phyloP scores from a whole-genome alignment of 148 eudicot species.

The Nyssa sinensis region DNA sequence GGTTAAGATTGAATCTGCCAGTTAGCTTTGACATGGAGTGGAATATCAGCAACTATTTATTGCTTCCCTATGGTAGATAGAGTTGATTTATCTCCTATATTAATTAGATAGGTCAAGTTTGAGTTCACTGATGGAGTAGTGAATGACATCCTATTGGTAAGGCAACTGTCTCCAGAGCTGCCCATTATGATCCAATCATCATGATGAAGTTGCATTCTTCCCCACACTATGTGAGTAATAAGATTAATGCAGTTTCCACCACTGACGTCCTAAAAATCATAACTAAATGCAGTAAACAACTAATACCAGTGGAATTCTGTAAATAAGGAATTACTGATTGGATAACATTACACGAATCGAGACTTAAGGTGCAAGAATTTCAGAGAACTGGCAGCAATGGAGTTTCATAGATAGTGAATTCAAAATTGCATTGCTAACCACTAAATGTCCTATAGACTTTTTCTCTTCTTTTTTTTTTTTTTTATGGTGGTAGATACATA shows the following conservation, averaged over 20 bases:
- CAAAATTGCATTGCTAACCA: no score
- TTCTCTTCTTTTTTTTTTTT: no score
- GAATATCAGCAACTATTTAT: not conserved
- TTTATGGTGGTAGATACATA: no score
- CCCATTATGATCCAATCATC: no score
- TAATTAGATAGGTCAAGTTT: no score
- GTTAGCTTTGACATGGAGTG: not conserved
- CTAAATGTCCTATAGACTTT: no score
- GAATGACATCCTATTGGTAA: no score
- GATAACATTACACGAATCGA: not conserved
- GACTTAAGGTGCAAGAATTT: not conserved
- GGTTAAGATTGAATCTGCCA: not conserved
- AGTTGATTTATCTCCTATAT: not conserved
- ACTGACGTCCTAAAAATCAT: no score
- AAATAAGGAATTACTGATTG: not conserved
- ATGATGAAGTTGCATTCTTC: no score
- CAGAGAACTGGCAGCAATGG: not conserved
- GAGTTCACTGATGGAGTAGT: no score
- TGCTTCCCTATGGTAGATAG: not conserved
- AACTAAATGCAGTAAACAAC: no score
- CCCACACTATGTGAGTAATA: not conserved
- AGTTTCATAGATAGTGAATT: not conserved
- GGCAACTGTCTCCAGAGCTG: not conserved
- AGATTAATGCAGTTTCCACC: not conserved
- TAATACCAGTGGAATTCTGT: no score